Evolutionary conservation across 768 basidiomycete genomes (phyloP).

Genomic region (Pleurotus pulmonarius): DNA sequence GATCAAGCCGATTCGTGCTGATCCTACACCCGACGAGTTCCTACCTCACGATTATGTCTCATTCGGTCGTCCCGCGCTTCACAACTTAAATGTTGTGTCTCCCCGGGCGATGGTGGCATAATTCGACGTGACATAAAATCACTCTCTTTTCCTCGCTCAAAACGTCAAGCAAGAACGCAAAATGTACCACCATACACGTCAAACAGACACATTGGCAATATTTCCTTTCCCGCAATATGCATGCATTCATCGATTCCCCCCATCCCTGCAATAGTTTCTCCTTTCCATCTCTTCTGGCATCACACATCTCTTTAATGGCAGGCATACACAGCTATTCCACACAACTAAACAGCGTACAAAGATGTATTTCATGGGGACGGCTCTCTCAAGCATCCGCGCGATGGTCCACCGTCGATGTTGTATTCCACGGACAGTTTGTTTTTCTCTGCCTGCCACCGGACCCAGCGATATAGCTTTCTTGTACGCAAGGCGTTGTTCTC

Average conservation of each 20-base stretch:
- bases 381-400: slow-evolving; percentile 19
- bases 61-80: slow-evolving; percentile 75
- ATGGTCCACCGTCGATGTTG: slow-evolving; percentile 21
- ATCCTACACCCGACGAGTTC: slow-evolving; percentile 69
- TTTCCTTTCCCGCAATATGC: slow-evolving; percentile 50
- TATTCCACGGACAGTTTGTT: slow-evolving; percentile 25
- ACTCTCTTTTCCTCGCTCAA: slow-evolving; percentile 40
- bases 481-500: slow-evolving; percentile 18
- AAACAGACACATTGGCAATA: slow-evolving; percentile 56
- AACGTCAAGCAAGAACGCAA: slow-evolving; percentile 58
- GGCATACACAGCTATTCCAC: slow-evolving; percentile 46
- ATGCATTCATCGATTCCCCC: slow-evolving; percentile 63
- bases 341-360: slow-evolving; percentile 20
- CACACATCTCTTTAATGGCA: slow-evolving; percentile 42
- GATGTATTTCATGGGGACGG: slow-evolving; percentile 23
- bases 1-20: slow-evolving; percentile 66
- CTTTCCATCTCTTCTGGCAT: slow-evolving; percentile 30
- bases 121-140: slow-evolving; percentile 25
- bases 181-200: slow-evolving; percentile 82
- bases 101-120: slow-evolving; percentile 65
- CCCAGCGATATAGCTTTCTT: slow-evolving; percentile 26
- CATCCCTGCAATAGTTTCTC: slow-evolving; percentile 59
- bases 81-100: slow-evolving; percentile 71
- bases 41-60: slow-evolving; percentile 79
- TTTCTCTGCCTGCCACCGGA: slow-evolving; percentile 27